Evolutionary conservation across 2,329 filamentous ascomycete genomes (phyloP).

Genomic region (Pestalotiopsis sp.): DNA sequence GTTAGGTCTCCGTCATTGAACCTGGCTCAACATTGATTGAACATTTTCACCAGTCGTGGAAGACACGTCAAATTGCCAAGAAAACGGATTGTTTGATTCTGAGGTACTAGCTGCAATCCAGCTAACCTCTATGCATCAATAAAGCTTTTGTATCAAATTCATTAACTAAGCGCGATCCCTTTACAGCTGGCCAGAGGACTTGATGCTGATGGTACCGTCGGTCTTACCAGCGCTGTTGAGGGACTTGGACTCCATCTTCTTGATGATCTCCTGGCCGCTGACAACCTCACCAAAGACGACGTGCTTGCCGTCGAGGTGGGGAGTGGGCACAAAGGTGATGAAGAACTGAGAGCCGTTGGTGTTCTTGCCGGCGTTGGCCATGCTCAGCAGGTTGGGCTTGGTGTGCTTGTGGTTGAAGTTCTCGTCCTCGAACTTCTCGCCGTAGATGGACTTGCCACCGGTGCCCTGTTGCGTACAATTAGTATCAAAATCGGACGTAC

Average conservation of each 20-base stretch:
- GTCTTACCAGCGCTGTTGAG: slow-evolving; percentile 60
- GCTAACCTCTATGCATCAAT: background rate
- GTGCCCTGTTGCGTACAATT: slow-evolving; percentile 65
- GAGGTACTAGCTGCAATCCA: background rate
- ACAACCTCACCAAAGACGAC: slow-evolving; percentile 82
- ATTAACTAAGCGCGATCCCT: background rate
- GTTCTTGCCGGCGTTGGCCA: slow-evolving; percentile 95
- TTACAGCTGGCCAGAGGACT: background rate
- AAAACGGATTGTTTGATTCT: background rate
- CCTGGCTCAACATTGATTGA: background rate
- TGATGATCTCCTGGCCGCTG: slow-evolving; percentile 21
- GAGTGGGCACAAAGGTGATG: slow-evolving; percentile 88
- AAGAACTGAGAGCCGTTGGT: slow-evolving; percentile 99
- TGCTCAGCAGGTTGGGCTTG: slow-evolving; percentile 80
- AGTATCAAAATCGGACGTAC: background rate
- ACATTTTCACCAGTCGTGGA: background rate
- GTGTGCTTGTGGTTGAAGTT: slow-evolving; percentile 81
- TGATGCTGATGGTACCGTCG: slow-evolving; percentile 59
- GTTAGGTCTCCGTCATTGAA: background rate
- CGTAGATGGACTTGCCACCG: slow-evolving; percentile 92
- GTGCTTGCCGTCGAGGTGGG: slow-evolving; percentile 82
- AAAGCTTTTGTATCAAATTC: background rate
- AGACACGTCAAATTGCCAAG: background rate
- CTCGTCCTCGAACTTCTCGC: slow-evolving; percentile 92
- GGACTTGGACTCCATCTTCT: slow-evolving; percentile 36